Evolutionary conservation across 2,329 filamentous ascomycete genomes (phyloP).

Genomic region (Cladophialophora yegresii): DNA sequence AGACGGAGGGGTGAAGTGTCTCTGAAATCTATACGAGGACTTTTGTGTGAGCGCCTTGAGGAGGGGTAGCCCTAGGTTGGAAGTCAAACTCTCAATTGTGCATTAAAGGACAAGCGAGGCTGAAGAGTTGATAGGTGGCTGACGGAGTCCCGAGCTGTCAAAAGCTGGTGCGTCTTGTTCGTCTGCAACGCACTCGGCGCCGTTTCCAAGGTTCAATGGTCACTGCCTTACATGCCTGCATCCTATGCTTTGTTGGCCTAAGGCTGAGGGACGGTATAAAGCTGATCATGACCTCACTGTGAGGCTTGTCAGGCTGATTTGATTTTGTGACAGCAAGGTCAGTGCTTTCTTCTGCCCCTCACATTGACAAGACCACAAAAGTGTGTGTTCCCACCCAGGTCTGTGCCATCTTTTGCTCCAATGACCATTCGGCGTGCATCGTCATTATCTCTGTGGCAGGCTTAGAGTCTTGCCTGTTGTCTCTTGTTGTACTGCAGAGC

Average conservation of each 20-base stretch:
- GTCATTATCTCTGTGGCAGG: not conserved
- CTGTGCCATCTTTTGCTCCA: not conserved
- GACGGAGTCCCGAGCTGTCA: not conserved
- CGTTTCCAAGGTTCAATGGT: not conserved
- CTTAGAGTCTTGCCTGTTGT: not conserved
- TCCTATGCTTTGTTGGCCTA: constrained; percentile 1
- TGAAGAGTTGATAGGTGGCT: not conserved
- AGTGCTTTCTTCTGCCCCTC: constrained; percentile 2
- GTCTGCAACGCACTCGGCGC: not conserved
- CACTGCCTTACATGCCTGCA: not conserved
- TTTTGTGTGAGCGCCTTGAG: not conserved
- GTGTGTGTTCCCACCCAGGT: not conserved
- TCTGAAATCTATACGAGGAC: not conserved
- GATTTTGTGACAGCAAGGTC: not conserved
- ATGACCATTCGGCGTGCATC: not conserved
- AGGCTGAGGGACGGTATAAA: not conserved
- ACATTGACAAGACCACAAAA: not conserved
- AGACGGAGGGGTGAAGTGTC: not conserved
- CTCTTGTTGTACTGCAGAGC: not conserved
- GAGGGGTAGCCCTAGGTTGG: constrained; percentile 3
- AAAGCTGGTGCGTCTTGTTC: not conserved
- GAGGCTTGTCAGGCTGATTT: constrained; percentile 2
- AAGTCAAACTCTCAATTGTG: not conserved
- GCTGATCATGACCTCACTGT: not conserved
- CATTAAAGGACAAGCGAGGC: not conserved